Conservation (phyloP, 805 yeast species). For the Kodamaea leandrae region DNA sequence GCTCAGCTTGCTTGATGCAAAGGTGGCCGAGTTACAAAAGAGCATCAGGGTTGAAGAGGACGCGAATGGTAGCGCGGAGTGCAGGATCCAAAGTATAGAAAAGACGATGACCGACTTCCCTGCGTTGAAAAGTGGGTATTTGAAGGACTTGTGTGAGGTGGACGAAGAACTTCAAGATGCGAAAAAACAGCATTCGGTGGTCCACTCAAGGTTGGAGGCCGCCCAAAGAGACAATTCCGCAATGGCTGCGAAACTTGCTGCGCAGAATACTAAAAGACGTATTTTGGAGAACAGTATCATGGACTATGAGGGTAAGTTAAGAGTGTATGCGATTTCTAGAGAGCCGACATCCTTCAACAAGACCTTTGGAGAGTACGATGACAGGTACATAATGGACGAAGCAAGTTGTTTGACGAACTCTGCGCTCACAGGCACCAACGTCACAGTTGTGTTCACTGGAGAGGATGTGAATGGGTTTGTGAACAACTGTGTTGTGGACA, state of each 20-base stretch:
- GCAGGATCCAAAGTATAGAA: constrained; percentile 15
- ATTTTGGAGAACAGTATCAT: constrained; percentile 50
- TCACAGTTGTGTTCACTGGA: constrained; percentile 3
- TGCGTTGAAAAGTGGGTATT: constrained; percentile 17
- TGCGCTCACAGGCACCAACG: constrained; percentile 17
- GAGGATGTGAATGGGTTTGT: constrained; percentile 3
- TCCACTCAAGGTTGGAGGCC: constrained; percentile 13
- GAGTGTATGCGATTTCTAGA: constrained; percentile 27
- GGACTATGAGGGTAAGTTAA: constrained; percentile 24
- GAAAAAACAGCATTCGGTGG: constrained; percentile 17
- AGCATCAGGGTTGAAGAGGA: constrained; percentile 7
- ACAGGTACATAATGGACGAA: constrained; percentile 20
- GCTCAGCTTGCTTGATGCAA: constrained; percentile 13
- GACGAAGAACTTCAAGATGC: constrained; percentile 17
- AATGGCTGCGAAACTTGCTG: background rate
- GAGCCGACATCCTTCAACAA: constrained; percentile 20
- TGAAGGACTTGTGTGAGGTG: constrained; percentile 19
- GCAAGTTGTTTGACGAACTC: constrained; percentile 20
- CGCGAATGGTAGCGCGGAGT: constrained; percentile 7
- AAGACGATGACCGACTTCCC: constrained; percentile 18
- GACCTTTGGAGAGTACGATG: constrained; percentile 6
- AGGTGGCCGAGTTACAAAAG: constrained; percentile 6
- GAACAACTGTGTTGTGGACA: constrained; percentile 8
- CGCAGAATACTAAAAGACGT: constrained; percentile 23
- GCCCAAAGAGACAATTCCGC: background rate